Evolutionary conservation across 345 rosid genomes (phyloP), one percentile per base, ranked within the genome.

Genomic region (Kandelia obovata): DNA sequence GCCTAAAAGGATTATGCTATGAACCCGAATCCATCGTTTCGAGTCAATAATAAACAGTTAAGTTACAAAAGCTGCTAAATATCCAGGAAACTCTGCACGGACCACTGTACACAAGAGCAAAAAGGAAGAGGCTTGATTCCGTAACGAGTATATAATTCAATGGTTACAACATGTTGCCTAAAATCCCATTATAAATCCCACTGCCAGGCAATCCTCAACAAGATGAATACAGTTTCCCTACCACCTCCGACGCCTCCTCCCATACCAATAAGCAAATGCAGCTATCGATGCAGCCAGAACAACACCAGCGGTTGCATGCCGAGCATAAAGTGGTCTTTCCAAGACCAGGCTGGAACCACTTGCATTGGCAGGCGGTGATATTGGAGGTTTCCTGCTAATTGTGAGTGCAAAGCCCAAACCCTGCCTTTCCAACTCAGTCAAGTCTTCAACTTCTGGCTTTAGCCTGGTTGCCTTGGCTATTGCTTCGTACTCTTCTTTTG

Each of bases 221-320:
- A 34, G 28, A 7, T n/a, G 34, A 2, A 20, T 61, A 17, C 16
- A 17, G 19, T 61, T 67, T 61, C 55, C 49, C 87, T 84, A 91
- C 96, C 96, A 92, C 74, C 97, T 82, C 73, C 90, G 80, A 16
- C 96, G 92, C 71, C 87, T 87, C 81, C 86, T 87, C 6, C 96
- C 96, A 2, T 91, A 92, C 96, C 95, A 95, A 77, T 82, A 90
- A 7, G 93, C 99, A 62, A 95, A 90, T 52, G 85, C 92, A 69
- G 97, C 90, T 2, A 95, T 65, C 1, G 99, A 88, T 49, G 93
- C 92, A 25, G 99, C 96, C 58, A 92, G 47, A 64, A 90, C 17
- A 6, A 92, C 93, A 21, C 96, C 91, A 1, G 87, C 92, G 3
- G 93, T 79, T 0, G 93, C 93, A 17, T 90, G 96, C 89, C 89